Percentiles rank a stretch among this genome's conserved stretches.
These are phyloP conservation scores for Scenedesmus sp. DNA, from an alignment of 163 green algal genomes.

Conservation along the genomic window DNA sequence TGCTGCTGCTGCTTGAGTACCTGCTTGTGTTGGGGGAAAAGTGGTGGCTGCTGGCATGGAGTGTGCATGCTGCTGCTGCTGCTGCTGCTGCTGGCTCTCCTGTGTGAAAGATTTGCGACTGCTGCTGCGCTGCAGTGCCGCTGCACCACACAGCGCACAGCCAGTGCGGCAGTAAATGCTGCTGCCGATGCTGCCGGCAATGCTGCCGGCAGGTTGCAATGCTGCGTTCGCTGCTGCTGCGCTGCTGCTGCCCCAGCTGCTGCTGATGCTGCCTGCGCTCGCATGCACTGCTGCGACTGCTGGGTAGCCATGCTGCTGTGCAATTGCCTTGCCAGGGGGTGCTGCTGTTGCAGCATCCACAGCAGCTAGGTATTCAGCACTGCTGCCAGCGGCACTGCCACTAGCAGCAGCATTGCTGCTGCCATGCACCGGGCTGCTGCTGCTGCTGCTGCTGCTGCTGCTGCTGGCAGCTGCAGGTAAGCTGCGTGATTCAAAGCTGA, in stretches of 20 bases:
- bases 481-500: background rate
- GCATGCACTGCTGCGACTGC: conserved; percentile 11
- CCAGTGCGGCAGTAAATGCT: conserved; percentile 15
- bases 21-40: background rate
- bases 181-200: conserved; percentile 10
- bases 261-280: conserved; percentile 38
- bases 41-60: background rate
- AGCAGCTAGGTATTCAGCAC: background rate
- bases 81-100: background rate
- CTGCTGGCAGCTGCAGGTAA: background rate
- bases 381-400: background rate
- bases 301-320: background rate
- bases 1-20: background rate
- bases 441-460: background rate
- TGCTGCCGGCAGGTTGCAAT: background rate
- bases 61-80: background rate
- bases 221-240: background rate
- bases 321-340: background rate
- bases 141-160: conserved; percentile 18
- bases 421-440: background rate
- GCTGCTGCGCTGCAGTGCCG: conserved; percentile 11
- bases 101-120: background rate
- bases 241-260: conserved; percentile 24
- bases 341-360: background rate
- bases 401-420: background rate